A percentile compares a stretch with the other conserved stretches of the same genome.
Evolutionary conservation across 441 rosid genomes (phyloP).

Genomic region (Gossypium aridum): DNA sequence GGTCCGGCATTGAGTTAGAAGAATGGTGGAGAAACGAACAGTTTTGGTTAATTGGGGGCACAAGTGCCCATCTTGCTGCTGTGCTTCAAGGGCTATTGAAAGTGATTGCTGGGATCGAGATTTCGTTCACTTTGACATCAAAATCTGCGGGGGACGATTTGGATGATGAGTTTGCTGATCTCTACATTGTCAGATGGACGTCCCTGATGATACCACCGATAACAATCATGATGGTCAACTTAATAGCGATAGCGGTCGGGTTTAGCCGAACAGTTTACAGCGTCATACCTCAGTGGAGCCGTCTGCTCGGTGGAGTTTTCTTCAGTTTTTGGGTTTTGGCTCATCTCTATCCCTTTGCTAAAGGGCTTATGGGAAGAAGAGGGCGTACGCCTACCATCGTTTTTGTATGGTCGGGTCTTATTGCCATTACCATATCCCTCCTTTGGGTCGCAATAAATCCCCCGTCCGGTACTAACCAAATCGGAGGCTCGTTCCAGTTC

Average conservation of each 20-base stretch:
- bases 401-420: slow-evolving; percentile 86
- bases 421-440: slow-evolving; percentile 81
- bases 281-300: slow-evolving; percentile 71
- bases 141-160: slow-evolving; percentile 77
- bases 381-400: slow-evolving; percentile 91
- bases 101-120: slow-evolving; percentile 77
- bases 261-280: slow-evolving; percentile 80
- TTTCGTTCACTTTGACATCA: slow-evolving; percentile 80
- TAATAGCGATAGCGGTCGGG: slow-evolving; percentile 79
- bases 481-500: slow-evolving; percentile 87
- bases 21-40: slow-evolving; percentile 96
- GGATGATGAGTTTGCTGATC: slow-evolving; percentile 80
- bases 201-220: slow-evolving; percentile 81
- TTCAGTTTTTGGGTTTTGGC: slow-evolving; percentile 92
- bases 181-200: slow-evolving; percentile 67
- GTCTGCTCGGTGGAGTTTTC: slow-evolving; percentile 74
- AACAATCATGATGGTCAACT: slow-evolving; percentile 73
- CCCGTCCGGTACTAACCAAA: slow-evolving; percentile 55
- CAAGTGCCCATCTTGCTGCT: slow-evolving; percentile 87
- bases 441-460: slow-evolving; percentile 92
- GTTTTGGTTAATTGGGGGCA: slow-evolving; percentile 91
- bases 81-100: slow-evolving; percentile 79
- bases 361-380: slow-evolving; percentile 89
- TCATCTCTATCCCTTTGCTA: slow-evolving; percentile 84
- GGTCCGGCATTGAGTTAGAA: slow-evolving; percentile 81